These are phyloP conservation scores for Hygrophila difformis DNA, from an alignment of 257 asterid species.

Conservation along the genomic window DNA sequence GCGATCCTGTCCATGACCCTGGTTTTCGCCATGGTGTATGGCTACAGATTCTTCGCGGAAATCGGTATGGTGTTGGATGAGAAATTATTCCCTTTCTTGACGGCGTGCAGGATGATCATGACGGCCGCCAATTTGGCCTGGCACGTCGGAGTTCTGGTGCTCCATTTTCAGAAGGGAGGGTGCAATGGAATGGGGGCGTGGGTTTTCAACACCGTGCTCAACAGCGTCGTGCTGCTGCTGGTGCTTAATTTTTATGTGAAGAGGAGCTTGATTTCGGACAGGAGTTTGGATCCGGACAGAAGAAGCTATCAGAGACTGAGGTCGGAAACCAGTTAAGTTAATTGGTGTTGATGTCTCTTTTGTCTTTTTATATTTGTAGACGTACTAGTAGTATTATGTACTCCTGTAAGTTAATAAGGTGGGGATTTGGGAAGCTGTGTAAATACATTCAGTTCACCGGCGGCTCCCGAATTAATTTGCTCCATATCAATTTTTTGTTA, in stretches of 20 bases:
- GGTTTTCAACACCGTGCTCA: slow-evolving; percentile 51
- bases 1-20: slow-evolving; percentile 46
- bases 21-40: slow-evolving; percentile 30
- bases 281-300: too few relatives aligned
- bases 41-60: slow-evolving; percentile 41
- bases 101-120: slow-evolving; percentile 37
- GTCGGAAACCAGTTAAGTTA: too few relatives aligned
- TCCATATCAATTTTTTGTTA: too few relatives aligned
- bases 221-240: slow-evolving; percentile 29
- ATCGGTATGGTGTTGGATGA: slow-evolving; percentile 22
- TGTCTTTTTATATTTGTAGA: too few relatives aligned
- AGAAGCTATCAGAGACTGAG: too few relatives aligned
- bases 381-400: too few relatives aligned
- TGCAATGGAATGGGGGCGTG: slow-evolving; percentile 92
- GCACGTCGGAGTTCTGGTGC: slow-evolving; percentile 43
- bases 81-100: slow-evolving; percentile 23
- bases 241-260: slow-evolving; percentile 35
- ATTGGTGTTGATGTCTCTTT: too few relatives aligned
- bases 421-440: too few relatives aligned
- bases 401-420: too few relatives aligned
- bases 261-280: too few relatives aligned
- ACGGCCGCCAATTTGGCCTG: slow-evolving; percentile 32
- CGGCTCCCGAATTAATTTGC: too few relatives aligned
- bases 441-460: too few relatives aligned
- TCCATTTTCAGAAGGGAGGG: slow-evolving; percentile 66